Base-by-base conservation (phyloP, 495 filamentous ascomycete species). In the Bathelium albidoporum region DNA sequence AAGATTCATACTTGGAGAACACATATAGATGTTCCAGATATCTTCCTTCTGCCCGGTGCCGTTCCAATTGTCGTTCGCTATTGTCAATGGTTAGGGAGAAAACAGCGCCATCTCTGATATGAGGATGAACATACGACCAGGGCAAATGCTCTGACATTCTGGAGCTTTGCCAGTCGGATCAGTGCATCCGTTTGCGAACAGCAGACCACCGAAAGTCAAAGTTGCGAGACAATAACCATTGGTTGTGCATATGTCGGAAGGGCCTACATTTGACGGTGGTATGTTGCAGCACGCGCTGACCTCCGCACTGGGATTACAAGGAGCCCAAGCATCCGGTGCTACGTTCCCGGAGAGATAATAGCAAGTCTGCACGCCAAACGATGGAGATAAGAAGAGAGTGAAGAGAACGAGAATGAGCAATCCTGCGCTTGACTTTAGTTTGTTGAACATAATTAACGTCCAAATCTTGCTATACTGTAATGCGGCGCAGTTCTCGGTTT, bases 221-320 rank as follows among this genome's bases (percentile, higher is more conserved):
- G 43, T 49, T 49, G 43, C 43, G 43, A 49, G 43, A 49, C 43
- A 49, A 49, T 49, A 49, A 3, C 43, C 43, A 49, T 49, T 49
- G 9, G 43, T 49, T 18, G 43, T 49, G n/a, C 43, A 49, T 3
- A 49, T 49, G 18, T 49, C 43, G 9, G 43, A 49, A 3, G 43
- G 43, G 18, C 43, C 43, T n/a, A 49, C 9, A n/a, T 49, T 20
- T 49, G 43, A 49, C 43, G 43, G 43, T n/a, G 43, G 43, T 49
- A 49, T 49, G 20, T 49, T 49, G 43, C 43, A 49, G 43, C 43
- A 49, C 20, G 43, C 18, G 43, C 43, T 49, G 18, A 49, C 43
- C 43, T 49, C 43, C 4, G 43, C 43, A n/a, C 43, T 49, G 43
- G 43, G 9, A 49, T 49, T 49, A 18, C 43, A 49, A 49, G 43